Evolutionary conservation across 2,329 filamentous ascomycete species (phyloP), one percentile per base, ranked within the genome.

Genomic region (Didymella pinodella): DNA sequence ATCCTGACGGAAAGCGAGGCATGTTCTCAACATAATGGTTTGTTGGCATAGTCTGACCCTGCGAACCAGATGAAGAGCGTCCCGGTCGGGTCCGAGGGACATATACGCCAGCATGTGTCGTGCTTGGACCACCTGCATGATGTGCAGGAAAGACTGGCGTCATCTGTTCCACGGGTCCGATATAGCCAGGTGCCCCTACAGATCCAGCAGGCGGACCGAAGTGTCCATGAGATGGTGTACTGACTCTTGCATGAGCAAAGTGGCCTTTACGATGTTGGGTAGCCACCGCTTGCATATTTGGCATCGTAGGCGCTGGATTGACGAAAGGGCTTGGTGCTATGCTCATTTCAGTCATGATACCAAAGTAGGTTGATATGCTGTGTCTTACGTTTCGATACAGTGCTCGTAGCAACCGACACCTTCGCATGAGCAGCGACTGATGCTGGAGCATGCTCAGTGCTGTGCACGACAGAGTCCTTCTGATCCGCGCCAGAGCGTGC

Each of bases 11-110:
- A 5, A 65, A 32, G 36, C 63, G 65, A 40, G 54, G 45, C 34
- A 53, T 60, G 46, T 71, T 73, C 57, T 73, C 72, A 12, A 49
- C 43, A 54, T 65, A 69, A 22, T 57, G 59, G 41, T 49, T 45
- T 41, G 41, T 20, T n/a, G 52, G 31, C 28, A 43, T 28, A 26
- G 43, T 44, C 18, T 62, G 61, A 18, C 25, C 53, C 31, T 65
- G 60, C 4, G 61, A 48, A 11, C 43, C 54, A 36, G 69, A 66
- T 11, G 46, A 54, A 4, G 25, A 62, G 14, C 59, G 63, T 20
- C 28, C 43, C 34, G 50, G 20, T 50, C 62, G 60, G 43, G 31
- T 60, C 36, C 58, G 69, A 8, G 55, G 52, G 22, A 61, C 40
- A 7, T 57, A 61, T 47, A 67, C 44, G 36, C 31, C 43, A 45